Evolutionary conservation across 2,329 filamentous ascomycete genomes (phyloP), one percentile per base, ranked within the genome.

Genomic region (Aspergillus transmontanensis): DNA sequence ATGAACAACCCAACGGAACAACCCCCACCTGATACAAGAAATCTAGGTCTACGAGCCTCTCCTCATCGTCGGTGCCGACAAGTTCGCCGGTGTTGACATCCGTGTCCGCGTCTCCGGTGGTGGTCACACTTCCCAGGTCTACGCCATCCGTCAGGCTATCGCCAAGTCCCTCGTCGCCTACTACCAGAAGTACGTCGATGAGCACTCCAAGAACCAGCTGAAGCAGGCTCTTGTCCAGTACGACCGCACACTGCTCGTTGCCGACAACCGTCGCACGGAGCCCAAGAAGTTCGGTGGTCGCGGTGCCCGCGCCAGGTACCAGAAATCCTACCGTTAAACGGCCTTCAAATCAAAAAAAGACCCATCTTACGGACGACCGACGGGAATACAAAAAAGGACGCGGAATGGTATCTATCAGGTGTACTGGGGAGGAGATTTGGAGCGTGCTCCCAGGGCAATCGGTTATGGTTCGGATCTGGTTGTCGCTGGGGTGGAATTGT

Each of bases 111-210:
- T 98, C 78, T 87, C 89, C 78, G 95, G 95, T 82, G 95, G 95
- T 92, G 95, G 94, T 86, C 94, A 98, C 88, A 94, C 91, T 72
- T 96, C 92, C 66, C 94, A 97, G 85, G 88, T 97, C 84, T 97
- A 98, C 85, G 95, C 95, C 82, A 93, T 98, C 87, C 93, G 95
- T 78, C 95, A 99, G 87, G 94, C 95, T 78, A 98, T 99, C 81
- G 90, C 94, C 86, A 99, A 98, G 90, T 91, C 90, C 78, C 92
- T 96, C 81, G 90, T 96, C 79, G 91, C 93, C 84, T 97, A 97
- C 91, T 98, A 97, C 91, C 94, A 97, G 87, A 97, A 99, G 89
- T 99, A 90, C 86, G 93, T 98, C 84, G 95, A 99, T 81, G 95
- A 99, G 91, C 94, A 98, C 91, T 93, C 91, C 87, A 99, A 99